phyloP scores from a whole-genome alignment of 2,329 filamentous ascomycete species.

The Ceratocystis cacaofunesta region DNA sequence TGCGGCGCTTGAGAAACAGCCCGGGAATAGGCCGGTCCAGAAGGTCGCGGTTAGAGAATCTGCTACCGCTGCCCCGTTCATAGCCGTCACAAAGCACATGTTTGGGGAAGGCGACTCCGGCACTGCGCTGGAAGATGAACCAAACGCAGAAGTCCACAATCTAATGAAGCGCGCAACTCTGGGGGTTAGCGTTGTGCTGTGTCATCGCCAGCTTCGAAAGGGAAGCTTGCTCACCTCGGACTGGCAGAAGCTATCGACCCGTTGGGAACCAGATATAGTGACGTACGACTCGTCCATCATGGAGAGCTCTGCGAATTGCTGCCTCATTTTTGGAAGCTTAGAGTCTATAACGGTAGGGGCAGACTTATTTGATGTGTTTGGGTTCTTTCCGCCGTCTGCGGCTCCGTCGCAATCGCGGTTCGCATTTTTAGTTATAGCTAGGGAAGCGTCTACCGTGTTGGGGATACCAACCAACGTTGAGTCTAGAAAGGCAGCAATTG shows the following conservation, averaged over 20 bases:
- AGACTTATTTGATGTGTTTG: not conserved
- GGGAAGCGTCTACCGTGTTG: not conserved
- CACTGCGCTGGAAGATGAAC: slow-evolving; percentile 51
- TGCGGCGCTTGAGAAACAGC: slow-evolving; percentile 50
- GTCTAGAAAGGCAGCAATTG: slow-evolving; percentile 18
- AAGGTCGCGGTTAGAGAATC: slow-evolving; percentile 23
- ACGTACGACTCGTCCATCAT: slow-evolving; percentile 38
- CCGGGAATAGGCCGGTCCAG: slow-evolving; percentile 51
- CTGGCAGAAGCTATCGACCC: slow-evolving; percentile 39
- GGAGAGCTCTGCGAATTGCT: slow-evolving; percentile 3
- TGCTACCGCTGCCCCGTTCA: slow-evolving; percentile 32
- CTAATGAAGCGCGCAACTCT: slow-evolving; percentile 27
- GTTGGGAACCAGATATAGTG: slow-evolving; percentile 31
- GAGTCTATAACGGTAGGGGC: not conserved
- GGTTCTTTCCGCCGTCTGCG: not conserved
- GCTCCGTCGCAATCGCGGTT: not conserved
- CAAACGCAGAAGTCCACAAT: slow-evolving; percentile 66
- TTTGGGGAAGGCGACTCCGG: slow-evolving; percentile 31
- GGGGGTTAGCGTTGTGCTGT: slow-evolving; percentile 8
- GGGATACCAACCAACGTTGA: slow-evolving; percentile 16
- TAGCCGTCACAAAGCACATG: slow-evolving; percentile 80
- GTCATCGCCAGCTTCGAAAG: slow-evolving; percentile 5
- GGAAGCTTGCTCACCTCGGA: slow-evolving; percentile 39
- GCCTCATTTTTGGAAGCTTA: not conserved
- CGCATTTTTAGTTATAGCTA: not conserved